Percentiles rank a stretch among this genome's conserved stretches.
phyloP scores from a whole-genome alignment of 371 early-diverging fungal genomes.

The Syncephalis plumigaleata region DNA sequence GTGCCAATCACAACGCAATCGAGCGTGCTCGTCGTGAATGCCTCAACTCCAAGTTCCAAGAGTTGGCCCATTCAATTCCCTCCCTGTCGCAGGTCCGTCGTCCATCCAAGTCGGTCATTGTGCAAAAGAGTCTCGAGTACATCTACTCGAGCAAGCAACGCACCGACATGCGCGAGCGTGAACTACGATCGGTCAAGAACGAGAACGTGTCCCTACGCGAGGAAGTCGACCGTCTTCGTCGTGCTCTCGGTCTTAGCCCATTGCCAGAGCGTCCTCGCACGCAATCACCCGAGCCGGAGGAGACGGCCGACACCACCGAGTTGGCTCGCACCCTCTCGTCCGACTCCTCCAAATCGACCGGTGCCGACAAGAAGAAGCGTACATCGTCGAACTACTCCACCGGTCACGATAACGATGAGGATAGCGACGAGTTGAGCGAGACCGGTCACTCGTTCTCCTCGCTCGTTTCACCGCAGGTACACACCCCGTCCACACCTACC shows the following conservation, averaged over 20 bases:
- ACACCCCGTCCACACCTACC: too few species aligned
- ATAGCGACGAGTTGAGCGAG: too few species aligned
- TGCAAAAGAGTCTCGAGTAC: constrained; percentile 48
- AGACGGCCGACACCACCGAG: too few species aligned
- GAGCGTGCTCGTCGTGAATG: constrained; percentile 66
- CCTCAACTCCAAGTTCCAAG: constrained; percentile 55
- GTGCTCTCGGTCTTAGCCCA: constrained; percentile 18
- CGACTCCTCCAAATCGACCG: too few species aligned
- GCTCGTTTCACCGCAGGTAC: too few species aligned
- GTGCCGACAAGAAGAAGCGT: too few species aligned
- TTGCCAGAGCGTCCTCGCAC: constrained; percentile 5
- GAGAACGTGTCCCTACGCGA: constrained; percentile 16
- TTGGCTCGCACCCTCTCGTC: too few species aligned
- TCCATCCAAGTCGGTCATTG: constrained; percentile 64
- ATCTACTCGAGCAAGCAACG: constrained; percentile 2
- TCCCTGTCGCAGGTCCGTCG: constrained; percentile 50
- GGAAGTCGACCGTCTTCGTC: constrained; percentile 20
- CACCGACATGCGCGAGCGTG: neutral
- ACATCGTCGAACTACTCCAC: too few species aligned
- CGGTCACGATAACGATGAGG: too few species aligned
- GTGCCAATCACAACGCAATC: constrained; percentile 62
- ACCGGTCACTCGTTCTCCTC: too few species aligned
- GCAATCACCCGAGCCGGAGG: too few species aligned
- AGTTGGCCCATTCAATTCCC: constrained; percentile 56
- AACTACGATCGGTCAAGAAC: constrained; percentile 1